phyloP scores from a whole-genome alignment of 1,284 basidiomycete genomes.

The Trichosporon coremiiforme region DNA sequence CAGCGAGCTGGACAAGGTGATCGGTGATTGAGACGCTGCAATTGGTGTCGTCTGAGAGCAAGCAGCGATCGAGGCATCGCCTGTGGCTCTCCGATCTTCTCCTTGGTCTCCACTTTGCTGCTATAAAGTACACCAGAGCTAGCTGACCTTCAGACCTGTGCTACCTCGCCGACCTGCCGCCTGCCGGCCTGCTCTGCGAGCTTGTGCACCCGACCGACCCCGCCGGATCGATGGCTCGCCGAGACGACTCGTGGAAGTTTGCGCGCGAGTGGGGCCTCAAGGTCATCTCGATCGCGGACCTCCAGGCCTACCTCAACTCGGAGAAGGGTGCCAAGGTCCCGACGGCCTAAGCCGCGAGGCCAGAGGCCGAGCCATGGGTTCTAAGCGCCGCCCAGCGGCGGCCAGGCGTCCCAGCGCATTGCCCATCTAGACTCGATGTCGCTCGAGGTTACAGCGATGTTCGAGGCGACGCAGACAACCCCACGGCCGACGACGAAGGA shows the following conservation, averaged over 20 bases:
- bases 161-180: conserved; percentile 71
- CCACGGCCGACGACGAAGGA: too few species aligned
- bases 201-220: conserved; percentile 85
- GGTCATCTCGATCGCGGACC: conserved; percentile 85
- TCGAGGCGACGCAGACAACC: too few species aligned
- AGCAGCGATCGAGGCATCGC: too few species aligned
- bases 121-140: too few species aligned
- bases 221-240: conserved; percentile 91
- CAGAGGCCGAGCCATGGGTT: background rate
- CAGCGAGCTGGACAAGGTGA: background rate
- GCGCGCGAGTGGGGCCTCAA: conserved; percentile 89
- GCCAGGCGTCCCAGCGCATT: too few species aligned
- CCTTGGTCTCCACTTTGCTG: background rate
- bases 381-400: background rate
- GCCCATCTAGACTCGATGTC: too few species aligned
- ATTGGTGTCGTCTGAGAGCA: too few species aligned
- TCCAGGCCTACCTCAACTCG: conserved; percentile 56
- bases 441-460: too few species aligned
- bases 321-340: conserved; percentile 27
- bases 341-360: conserved; percentile 9
- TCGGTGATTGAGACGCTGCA: background rate
- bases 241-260: conserved; percentile 89
- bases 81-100: too few species aligned
- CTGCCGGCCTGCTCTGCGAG: conserved; percentile 89
- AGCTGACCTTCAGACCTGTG: conserved; percentile 69